Evolutionary conservation across 116 monocot species (phyloP).

Genomic region (Dioscorea cayenensis): DNA sequence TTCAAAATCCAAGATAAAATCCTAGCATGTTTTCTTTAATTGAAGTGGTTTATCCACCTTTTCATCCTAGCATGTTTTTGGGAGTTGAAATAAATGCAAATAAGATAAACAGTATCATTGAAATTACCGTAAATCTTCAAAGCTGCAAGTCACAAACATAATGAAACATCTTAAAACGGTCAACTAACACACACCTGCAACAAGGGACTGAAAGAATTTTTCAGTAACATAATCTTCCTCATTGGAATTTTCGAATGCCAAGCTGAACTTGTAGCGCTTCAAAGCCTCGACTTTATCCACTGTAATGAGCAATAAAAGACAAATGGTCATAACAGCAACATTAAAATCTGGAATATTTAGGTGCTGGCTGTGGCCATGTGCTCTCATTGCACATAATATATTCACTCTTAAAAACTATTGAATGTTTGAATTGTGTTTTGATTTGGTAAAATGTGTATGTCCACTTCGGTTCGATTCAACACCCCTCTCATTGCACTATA

Average conservation of each 20-base stretch:
- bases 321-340: background rate
- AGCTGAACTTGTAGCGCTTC: conserved; percentile 86
- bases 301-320: conserved; percentile 16
- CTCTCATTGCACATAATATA: too few species aligned
- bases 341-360: background rate
- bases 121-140: background rate
- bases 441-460: too few species aligned
- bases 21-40: too few species aligned
- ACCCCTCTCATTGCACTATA: too few species aligned
- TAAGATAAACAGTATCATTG: background rate
- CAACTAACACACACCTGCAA: conserved; percentile 52
- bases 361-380: too few species aligned
- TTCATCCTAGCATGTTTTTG: too few species aligned
- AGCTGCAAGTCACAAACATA: background rate
- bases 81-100: background rate
- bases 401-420: too few species aligned
- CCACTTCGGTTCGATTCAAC: too few species aligned
- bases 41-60: too few species aligned
- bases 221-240: conserved; percentile 97
- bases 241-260: conserved; percentile 97
- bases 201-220: conserved; percentile 96
- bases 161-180: background rate
- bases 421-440: too few species aligned
- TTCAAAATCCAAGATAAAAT: background rate
- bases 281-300: conserved; percentile 84